phyloP scores from a whole-genome alignment of 805 yeast genomes.

The Lipomyces chichibuensis region DNA sequence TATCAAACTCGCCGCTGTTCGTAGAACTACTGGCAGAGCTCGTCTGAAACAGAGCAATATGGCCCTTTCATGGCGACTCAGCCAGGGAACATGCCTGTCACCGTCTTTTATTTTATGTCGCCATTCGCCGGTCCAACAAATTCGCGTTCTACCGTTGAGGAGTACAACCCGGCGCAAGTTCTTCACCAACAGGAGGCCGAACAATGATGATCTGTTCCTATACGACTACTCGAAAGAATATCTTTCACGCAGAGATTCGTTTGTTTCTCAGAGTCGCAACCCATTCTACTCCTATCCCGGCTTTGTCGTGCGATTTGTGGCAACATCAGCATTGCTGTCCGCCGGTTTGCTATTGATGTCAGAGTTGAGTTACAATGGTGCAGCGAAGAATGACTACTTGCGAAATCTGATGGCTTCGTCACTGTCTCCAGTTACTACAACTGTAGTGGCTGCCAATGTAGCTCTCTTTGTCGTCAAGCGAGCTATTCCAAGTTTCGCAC shows the following conservation, averaged over 20 bases:
- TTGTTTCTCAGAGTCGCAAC: not conserved
- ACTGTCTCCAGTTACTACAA: constrained; percentile 25
- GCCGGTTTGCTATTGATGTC: constrained; percentile 10
- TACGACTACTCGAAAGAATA: not conserved
- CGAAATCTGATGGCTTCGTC: constrained; percentile 6
- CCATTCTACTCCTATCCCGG: constrained; percentile 6
- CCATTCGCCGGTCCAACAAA: not conserved
- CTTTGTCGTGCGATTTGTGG: constrained; percentile 18
- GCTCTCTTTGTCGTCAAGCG: constrained; percentile 24
- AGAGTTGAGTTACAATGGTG: not conserved
- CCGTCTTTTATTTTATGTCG: not conserved
- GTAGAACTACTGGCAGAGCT: not conserved
- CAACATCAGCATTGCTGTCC: constrained; percentile 15
- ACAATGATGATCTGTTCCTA: not conserved
- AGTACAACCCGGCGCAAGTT: not conserved
- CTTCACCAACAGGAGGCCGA: not conserved
- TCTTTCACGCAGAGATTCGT: not conserved
- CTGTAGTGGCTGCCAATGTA: constrained; percentile 16
- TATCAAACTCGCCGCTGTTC: not conserved
- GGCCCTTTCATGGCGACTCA: not conserved
- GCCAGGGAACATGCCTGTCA: not conserved
- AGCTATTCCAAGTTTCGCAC: constrained; percentile 17
- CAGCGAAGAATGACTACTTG: not conserved
- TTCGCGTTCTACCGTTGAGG: not conserved
- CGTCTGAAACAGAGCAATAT: not conserved